phyloP scores from a whole-genome alignment of 2,329 filamentous ascomycete species.

The Fusarium ramigenum region DNA sequence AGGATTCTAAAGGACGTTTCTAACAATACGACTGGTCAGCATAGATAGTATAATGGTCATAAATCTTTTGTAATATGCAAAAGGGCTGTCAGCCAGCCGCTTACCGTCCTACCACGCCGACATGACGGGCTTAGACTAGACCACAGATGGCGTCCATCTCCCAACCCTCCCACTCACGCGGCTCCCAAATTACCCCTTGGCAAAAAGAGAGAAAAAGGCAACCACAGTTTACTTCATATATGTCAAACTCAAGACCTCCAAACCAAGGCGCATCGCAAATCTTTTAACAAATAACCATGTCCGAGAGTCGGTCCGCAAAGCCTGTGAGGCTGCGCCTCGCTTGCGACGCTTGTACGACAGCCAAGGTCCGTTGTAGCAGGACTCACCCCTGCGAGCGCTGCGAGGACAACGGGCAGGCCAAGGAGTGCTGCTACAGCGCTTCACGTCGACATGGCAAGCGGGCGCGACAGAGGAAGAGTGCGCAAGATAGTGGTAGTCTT shows the following conservation, averaged over 20 bases:
- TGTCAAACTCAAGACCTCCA: not conserved
- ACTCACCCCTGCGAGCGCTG: conserved; percentile 32
- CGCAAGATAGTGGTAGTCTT: not conserved
- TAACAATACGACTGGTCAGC: not conserved
- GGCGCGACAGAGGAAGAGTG: conserved; percentile 13
- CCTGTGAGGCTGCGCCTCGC: conserved; percentile 26
- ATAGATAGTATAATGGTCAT: not conserved
- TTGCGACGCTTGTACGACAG: conserved; percentile 30
- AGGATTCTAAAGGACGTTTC: no score
- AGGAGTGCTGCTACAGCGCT: conserved; percentile 22
- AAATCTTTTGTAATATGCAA: not conserved
- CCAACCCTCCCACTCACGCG: not conserved
- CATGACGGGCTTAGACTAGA: conserved; percentile 18
- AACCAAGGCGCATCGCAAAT: not conserved
- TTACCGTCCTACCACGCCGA: conserved; percentile 20
- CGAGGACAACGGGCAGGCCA: conserved; percentile 17
- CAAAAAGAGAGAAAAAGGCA: not conserved
- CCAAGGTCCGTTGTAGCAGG: conserved; percentile 31
- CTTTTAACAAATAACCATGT: not conserved
- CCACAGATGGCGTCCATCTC: not conserved
- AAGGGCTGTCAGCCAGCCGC: conserved; percentile 2
- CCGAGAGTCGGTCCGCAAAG: conserved; percentile 12
- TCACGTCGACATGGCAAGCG: conserved; percentile 20
- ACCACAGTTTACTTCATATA: conserved; percentile 4
- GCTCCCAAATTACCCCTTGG: not conserved